Conservation (phyloP, 768 basidiomycete genomes). For the Mycena indigotica region DNA sequence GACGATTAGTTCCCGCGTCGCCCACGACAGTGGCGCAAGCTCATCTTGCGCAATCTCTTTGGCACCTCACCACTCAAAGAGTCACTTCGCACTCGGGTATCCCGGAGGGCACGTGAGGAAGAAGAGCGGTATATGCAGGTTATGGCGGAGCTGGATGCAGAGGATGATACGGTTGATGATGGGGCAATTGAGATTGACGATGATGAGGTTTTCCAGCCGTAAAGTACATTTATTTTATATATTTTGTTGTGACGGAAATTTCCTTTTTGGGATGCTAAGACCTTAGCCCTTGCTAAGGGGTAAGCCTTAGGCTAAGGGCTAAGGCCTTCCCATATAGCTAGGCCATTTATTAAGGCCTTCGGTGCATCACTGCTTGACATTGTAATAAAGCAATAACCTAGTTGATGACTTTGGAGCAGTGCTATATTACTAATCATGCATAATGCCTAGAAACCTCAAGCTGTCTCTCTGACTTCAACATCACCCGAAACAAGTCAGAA, state of each 20-base stretch:
- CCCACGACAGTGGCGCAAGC: neutral
- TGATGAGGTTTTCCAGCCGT: neutral
- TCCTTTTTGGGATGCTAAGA: neutral
- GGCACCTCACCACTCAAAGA: slow-evolving; percentile 6
- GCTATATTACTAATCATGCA: too few relatives aligned
- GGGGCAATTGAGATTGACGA: neutral
- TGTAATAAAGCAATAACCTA: too few relatives aligned
- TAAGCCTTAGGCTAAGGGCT: neutral
- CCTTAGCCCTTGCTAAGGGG: neutral
- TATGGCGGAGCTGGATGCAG: slow-evolving; percentile 2
- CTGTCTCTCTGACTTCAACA: too few relatives aligned
- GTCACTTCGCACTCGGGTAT: slow-evolving; percentile 5
- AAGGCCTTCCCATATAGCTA: neutral
- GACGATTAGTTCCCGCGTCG: neutral
- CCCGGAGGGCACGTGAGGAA: slow-evolving; percentile 1
- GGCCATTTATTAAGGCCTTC: neutral
- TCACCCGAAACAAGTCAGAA: too few relatives aligned
- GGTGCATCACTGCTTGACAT: neutral
- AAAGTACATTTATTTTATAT: neutral
- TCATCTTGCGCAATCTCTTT: neutral
- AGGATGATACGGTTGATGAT: neutral
- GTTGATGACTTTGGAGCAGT: too few relatives aligned
- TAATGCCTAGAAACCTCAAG: too few relatives aligned
- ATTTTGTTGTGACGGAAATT: neutral
- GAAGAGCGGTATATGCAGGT: slow-evolving; percentile 1